These are phyloP conservation scores for Albophoma yamanashiensis DNA, from an alignment of 2,329 filamentous ascomycete genomes.

Conservation along the genomic window DNA sequence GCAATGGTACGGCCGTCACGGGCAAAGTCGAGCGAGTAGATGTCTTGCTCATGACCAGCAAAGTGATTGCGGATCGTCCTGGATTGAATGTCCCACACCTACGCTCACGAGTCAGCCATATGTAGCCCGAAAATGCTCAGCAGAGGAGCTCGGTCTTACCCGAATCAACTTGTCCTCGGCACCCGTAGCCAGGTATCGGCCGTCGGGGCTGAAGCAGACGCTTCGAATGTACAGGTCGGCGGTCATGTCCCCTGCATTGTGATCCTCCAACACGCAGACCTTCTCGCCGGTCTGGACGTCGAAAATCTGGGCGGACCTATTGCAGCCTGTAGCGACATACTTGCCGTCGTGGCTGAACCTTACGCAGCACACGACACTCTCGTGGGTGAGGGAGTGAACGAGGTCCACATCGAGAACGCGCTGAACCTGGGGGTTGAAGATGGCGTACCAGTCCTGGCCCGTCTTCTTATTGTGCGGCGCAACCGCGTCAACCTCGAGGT, in stretches of 20 bases:
- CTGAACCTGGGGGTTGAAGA: conserved; percentile 88
- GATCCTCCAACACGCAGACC: conserved; percentile 83
- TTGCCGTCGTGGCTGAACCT: conserved; percentile 93
- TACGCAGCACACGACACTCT: conserved; percentile 97
- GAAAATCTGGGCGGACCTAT: conserved; percentile 98
- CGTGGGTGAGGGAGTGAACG: conserved; percentile 83
- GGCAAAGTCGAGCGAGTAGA: conserved; percentile 93
- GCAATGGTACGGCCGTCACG: conserved; percentile 90
- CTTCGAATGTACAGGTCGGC: conserved; percentile 95
- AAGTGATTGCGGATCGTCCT: conserved; percentile 87
- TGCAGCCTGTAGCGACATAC: conserved; percentile 93
- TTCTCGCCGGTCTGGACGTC: conserved; percentile 82
- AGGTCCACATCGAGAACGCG: conserved; percentile 88
- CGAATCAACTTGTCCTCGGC: conserved; percentile 96
- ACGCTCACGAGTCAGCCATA: conserved; percentile 6
- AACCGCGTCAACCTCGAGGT: conserved; percentile 77
- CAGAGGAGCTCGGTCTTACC: conserved; percentile 39
- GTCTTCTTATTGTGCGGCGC: conserved; percentile 83
- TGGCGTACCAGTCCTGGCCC: conserved; percentile 86
- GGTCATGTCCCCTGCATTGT: conserved; percentile 65
- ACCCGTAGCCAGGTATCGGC: conserved; percentile 85
- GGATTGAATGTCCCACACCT: conserved; percentile 90
- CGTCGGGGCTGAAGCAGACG: conserved; percentile 97
- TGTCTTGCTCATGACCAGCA: conserved; percentile 95
- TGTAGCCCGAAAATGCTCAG: neutral